These are phyloP conservation scores for Skeletonema marinoi DNA, from an alignment of 108 stramenopile species.

Conservation along the genomic window DNA sequence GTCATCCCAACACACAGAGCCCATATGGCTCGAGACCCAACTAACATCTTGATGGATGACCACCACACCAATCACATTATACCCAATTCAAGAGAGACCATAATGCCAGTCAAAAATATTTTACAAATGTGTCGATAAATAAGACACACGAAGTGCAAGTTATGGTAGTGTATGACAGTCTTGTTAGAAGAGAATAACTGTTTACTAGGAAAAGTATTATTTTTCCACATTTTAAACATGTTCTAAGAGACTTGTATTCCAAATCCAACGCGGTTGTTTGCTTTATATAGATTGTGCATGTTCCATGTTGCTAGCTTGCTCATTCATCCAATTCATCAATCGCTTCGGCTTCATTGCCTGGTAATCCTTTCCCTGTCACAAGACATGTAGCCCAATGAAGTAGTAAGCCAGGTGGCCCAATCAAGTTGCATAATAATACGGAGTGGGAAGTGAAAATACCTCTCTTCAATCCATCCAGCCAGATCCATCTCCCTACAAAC, in stretches of 20 bases:
- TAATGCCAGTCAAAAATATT: not conserved
- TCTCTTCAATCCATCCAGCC: slow-evolving; percentile 84
- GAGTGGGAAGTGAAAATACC: slow-evolving; percentile 83
- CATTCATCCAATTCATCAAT: slow-evolving; percentile 1
- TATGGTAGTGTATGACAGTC: not conserved
- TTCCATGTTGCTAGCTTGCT: not conserved
- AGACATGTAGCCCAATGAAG: slow-evolving; percentile 79
- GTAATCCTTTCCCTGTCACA: slow-evolving; percentile 66
- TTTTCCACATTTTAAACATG: not conserved
- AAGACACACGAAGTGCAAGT: not conserved
- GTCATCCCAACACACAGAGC: slow-evolving; percentile 6
- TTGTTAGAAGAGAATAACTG: not conserved
- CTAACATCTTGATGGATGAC: not conserved
- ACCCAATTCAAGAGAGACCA: not conserved
- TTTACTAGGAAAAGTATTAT: slow-evolving; percentile 12
- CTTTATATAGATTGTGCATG: not conserved
- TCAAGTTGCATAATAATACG: slow-evolving; percentile 84
- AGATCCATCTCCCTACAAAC: slow-evolving; percentile 89
- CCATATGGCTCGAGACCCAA: not conserved
- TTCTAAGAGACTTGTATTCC: not conserved
- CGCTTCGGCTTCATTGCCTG: slow-evolving; percentile 44
- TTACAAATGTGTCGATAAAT: not conserved
- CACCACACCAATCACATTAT: not conserved
- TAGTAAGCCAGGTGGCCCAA: slow-evolving; percentile 89
- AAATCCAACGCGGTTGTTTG: not conserved